Conservation (phyloP, 1,139 yeast species). For the Arxiozyma slooffiae region DNA sequence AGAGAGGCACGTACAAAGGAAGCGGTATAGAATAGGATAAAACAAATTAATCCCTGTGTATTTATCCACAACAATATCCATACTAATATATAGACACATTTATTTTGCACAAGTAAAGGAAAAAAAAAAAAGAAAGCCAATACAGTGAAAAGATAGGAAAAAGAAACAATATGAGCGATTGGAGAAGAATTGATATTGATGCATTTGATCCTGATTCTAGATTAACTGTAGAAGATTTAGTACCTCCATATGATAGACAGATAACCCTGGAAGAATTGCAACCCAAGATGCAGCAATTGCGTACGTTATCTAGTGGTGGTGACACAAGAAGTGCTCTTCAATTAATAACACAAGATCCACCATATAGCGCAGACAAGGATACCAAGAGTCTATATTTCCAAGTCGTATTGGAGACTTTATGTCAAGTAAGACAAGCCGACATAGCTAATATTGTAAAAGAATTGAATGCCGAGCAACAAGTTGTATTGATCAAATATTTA, state of each 20-base stretch:
- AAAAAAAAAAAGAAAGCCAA: background rate
- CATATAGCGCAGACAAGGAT: constrained; percentile 62
- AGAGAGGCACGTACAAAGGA: no score
- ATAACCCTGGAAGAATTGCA: constrained; percentile 46
- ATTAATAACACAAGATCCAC: constrained; percentile 60
- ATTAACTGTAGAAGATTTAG: constrained; percentile 52
- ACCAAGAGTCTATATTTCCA: constrained; percentile 35
- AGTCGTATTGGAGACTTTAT: constrained; percentile 65
- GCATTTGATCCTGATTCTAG: constrained; percentile 75
- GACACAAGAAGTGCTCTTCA: constrained; percentile 58
- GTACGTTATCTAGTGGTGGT: constrained; percentile 61
- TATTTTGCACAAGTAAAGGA: background rate
- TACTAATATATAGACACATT: background rate
- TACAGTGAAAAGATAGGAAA: no score
- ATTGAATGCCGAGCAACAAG: constrained; percentile 58
- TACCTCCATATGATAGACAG: constrained; percentile 39
- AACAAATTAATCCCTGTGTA: background rate
- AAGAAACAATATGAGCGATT: constrained; percentile 22
- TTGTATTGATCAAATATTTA: constrained; percentile 70
- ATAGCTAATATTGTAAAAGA: constrained; percentile 50
- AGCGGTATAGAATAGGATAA: background rate
- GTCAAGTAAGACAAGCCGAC: constrained; percentile 66
- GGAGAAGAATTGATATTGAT: constrained; percentile 86
- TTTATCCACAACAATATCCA: no score
- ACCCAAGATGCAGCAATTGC: constrained; percentile 47